Conservation (phyloP, 164 flowering plant species). For the Magnolia sinica region DNA sequence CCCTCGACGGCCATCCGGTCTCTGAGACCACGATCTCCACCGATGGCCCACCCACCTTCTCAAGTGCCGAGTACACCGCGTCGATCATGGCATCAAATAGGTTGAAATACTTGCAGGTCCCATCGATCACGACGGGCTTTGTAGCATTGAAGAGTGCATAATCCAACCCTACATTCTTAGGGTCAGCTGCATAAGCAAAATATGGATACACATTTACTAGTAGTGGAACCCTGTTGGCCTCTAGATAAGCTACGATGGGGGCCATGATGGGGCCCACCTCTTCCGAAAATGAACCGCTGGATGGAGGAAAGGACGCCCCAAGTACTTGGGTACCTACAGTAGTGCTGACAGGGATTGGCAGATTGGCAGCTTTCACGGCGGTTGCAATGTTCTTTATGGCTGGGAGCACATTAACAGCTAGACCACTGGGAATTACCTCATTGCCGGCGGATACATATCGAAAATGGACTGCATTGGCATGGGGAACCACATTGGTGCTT, state of each 20-base stretch:
- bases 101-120: background rate
- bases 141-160: constrained; percentile 7
- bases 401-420: background rate
- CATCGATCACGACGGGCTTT: background rate
- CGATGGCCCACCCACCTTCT: constrained; percentile 10
- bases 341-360: background rate
- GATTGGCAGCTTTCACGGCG: constrained; percentile 6
- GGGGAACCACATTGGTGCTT: constrained; percentile 8
- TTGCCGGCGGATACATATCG: background rate
- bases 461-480: background rate
- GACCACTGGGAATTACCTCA: background rate
- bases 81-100: constrained; percentile 13
- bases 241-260: background rate
- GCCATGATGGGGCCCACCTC: background rate
- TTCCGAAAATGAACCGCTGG: constrained; percentile 1
- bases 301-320: constrained; percentile 8
- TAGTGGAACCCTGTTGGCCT: background rate
- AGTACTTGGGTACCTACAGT: background rate
- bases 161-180: background rate
- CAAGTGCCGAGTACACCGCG: constrained; percentile 8
- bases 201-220: constrained; percentile 7
- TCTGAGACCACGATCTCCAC: constrained; percentile 7
- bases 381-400: constrained; percentile 8
- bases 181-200: constrained; percentile 6
- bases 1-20: constrained; percentile 13